A percentile compares a stretch with the other conserved stretches of the same genome.
phyloP scores from a whole-genome alignment of 306 rosid species.

The Inga leiocalycina region DNA sequence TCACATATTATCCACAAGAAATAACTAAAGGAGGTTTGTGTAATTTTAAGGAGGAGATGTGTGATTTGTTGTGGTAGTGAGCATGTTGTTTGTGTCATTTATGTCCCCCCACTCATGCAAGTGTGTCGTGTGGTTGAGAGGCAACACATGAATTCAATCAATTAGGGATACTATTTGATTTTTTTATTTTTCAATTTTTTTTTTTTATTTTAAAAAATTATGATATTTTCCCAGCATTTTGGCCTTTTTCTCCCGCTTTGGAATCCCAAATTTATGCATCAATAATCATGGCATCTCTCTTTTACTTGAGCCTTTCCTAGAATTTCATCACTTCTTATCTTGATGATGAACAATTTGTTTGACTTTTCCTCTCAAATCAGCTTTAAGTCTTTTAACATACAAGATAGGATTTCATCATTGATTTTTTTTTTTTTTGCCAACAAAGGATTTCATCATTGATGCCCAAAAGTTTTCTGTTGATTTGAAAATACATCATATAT shows the following conservation, averaged over 20 bases:
- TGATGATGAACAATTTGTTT: not conserved
- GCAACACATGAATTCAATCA: conserved; percentile 38
- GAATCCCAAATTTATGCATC: not conserved
- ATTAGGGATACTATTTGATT: not conserved
- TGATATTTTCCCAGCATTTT: not conserved
- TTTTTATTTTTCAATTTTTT: not conserved
- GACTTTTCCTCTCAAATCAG: not conserved
- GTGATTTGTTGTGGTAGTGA: conserved; percentile 5
- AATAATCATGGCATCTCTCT: not conserved
- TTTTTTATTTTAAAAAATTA: not conserved
- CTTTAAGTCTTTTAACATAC: not conserved
- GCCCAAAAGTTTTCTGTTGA: not conserved
- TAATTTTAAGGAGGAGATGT: not conserved
- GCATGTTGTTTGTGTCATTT: conserved; percentile 6
- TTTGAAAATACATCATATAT: too few relatives aligned
- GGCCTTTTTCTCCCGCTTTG: not conserved
- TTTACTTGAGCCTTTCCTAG: not conserved
- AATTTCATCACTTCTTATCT: not conserved
- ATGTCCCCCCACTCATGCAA: conserved; percentile 33
- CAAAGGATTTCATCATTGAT: not conserved
- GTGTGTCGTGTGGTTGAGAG: conserved; percentile 39
- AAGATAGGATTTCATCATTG: not conserved
- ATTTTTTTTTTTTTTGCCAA: too few relatives aligned
- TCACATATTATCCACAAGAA: conserved; percentile 1
- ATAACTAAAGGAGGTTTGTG: conserved; percentile 19